Conservation (phyloP, 257 asterid genomes). For the Ajuga chamaepitys region DNA sequence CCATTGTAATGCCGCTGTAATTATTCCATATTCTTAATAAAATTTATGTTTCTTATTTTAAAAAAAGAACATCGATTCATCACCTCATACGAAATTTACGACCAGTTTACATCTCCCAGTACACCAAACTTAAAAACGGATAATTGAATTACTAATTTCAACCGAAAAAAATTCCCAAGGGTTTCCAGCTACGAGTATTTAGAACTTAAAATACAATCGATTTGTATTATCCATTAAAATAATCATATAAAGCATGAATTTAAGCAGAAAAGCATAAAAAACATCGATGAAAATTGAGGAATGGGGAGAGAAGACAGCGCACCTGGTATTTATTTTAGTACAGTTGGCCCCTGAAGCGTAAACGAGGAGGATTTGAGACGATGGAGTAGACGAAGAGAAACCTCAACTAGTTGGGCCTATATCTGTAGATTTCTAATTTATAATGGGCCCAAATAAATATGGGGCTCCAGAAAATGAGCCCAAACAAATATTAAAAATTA, state of each 20-base stretch:
- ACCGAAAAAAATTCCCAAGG: background rate
- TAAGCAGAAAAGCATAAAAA: background rate
- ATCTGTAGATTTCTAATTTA: background rate
- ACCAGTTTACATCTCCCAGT: no score
- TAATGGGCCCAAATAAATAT: background rate
- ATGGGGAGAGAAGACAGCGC: background rate
- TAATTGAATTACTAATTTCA: no score
- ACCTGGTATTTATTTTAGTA: constrained; percentile 14
- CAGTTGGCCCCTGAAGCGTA: background rate
- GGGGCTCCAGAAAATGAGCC: no score
- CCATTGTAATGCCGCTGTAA: no score
- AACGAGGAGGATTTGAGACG: background rate
- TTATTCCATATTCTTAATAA: no score
- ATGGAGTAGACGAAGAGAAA: background rate
- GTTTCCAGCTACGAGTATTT: background rate
- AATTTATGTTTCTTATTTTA: no score
- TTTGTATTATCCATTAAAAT: background rate
- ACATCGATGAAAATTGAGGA: background rate
- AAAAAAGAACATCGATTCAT: no score
- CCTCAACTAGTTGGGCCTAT: background rate
- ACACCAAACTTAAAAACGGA: no score
- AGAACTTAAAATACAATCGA: background rate
- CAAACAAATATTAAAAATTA: no score
- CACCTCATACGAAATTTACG: no score
- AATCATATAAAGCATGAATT: no score